Conservation (phyloP, 129 eudicot species). For the carrot (Daucus carota) region DNA sequence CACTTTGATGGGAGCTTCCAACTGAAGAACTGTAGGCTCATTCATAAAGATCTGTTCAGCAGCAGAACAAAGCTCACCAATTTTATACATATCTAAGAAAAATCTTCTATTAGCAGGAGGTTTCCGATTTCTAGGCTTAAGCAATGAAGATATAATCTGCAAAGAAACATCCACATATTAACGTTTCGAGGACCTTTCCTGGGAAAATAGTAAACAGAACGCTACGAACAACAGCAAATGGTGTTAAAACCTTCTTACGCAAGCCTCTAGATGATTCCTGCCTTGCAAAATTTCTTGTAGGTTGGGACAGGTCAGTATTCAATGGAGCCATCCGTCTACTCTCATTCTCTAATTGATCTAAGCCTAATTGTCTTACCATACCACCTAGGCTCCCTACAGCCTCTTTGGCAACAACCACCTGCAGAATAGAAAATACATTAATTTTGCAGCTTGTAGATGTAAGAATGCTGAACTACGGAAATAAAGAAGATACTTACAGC, state of each 20-base stretch:
- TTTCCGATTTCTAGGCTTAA: constrained; percentile 90
- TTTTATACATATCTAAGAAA: constrained; percentile 85
- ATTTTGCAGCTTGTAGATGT: neutral
- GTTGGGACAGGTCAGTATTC: constrained; percentile 48
- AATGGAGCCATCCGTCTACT: constrained; percentile 79
- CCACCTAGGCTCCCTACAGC: constrained; percentile 89
- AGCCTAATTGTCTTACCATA: constrained; percentile 72
- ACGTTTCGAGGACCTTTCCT: neutral
- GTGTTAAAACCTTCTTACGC: constrained; percentile 66
- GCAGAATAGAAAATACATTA: constrained; percentile 15
- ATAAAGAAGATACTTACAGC: constrained; percentile 46
- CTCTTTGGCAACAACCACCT: constrained; percentile 98
- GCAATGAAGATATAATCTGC: constrained; percentile 81
- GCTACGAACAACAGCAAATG: neutral
- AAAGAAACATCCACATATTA: constrained; percentile 11
- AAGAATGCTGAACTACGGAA: neutral
- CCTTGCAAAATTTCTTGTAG: constrained; percentile 56
- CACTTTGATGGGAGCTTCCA: constrained; percentile 91
- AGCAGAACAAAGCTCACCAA: constrained; percentile 91
- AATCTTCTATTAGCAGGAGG: constrained; percentile 79
- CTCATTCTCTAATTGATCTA: constrained; percentile 94
- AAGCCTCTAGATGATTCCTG: constrained; percentile 88
- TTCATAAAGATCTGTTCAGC: constrained; percentile 96
- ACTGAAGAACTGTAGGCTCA: constrained; percentile 87
- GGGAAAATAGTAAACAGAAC: neutral